Evolutionary conservation across 345 rosid genomes (phyloP), one percentile per base, ranked within the genome.

Genomic region (Jatropha curcas): DNA sequence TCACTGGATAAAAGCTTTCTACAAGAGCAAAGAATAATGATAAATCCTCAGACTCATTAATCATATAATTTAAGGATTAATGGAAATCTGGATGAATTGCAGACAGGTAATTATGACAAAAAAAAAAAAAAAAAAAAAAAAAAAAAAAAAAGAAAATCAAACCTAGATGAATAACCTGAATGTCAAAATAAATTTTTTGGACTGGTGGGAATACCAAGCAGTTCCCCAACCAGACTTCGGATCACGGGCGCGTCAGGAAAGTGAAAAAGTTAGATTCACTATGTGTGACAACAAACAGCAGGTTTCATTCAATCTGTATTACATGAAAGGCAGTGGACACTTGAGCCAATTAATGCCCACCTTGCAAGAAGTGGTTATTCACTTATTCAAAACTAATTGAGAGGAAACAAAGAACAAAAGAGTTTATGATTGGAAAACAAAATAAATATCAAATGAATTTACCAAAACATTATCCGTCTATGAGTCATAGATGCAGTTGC

Each of bases 291-390:
- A 86, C 91, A n/a, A n/a, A 93, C 83, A 68, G 73, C 93, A 77
- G 98, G 93, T 81, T 88, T 91, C n/a, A 77, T 88, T 88, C n/a
- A n/a, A 89, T 93, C 98, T 92, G 77, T 71, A 73, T n/a, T n/a
- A n/a, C n/a, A 4, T 12, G 50, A 1, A 67, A 39, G 14, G 55
- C 60, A 28, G 16, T 58, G 71, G 39, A 60, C 39, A 33, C 51
- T 71, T 59, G 6, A 70, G 73, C 53, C 27, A n/a, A n/a, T 55
- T 65, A 39, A 48, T 8, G 24, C n/a, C n/a, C n/a, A n/a, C n/a
- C n/a, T n/a, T n/a, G n/a, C n/a, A n/a, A n/a, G n/a, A n/a, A n/a
- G n/a, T n/a, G n/a, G n/a, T n/a, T n/a, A n/a, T n/a, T n/a, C n/a
- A n/a, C n/a, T n/a, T n/a, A n/a, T n/a, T n/a, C n/a, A n/a, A n/a